These are phyloP conservation scores for Priceomyces melissophilus DNA, from an alignment of 805 yeast species.

Conservation along the genomic window DNA sequence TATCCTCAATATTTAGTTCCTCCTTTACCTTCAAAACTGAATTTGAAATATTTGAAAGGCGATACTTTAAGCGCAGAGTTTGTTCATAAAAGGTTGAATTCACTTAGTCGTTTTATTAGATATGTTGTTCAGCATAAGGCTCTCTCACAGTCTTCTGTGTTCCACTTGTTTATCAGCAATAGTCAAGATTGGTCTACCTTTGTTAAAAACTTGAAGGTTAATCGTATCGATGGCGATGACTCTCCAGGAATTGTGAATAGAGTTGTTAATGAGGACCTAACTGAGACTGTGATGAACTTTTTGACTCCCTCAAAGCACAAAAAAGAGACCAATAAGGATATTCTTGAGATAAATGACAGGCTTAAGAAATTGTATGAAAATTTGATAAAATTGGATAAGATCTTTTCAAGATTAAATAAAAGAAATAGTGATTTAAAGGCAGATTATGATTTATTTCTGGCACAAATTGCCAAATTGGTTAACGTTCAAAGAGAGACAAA, in stretches of 20 bases:
- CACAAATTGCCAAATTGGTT: slow-evolving; percentile 63
- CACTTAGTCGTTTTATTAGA: slow-evolving; percentile 71
- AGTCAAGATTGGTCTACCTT: slow-evolving; percentile 72
- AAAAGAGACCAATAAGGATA: slow-evolving; percentile 71
- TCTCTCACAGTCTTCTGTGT: slow-evolving; percentile 64
- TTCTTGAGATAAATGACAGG: slow-evolving; percentile 64
- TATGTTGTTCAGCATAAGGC: slow-evolving; percentile 74
- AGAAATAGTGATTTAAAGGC: slow-evolving; percentile 68
- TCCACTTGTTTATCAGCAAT: slow-evolving; percentile 65
- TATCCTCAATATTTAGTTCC: slow-evolving; percentile 86
- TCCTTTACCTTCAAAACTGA: slow-evolving; percentile 89
- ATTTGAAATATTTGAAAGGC: slow-evolving; percentile 89
- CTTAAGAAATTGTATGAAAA: slow-evolving; percentile 84
- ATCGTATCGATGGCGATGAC: slow-evolving; percentile 14
- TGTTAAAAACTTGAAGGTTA: slow-evolving; percentile 50
- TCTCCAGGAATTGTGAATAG: slow-evolving; percentile 29
- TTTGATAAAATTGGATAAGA: slow-evolving; percentile 70
- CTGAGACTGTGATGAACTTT: slow-evolving; percentile 92
- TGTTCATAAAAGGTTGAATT: slow-evolving; percentile 76
- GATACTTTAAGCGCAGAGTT: slow-evolving; percentile 86
- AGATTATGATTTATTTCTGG: slow-evolving; percentile 69
- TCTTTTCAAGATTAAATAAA: slow-evolving; percentile 68
- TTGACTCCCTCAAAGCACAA: slow-evolving; percentile 65
- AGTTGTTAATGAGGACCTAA: slow-evolving; percentile 65
- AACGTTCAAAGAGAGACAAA: background rate